Evolutionary conservation across 2,329 filamentous ascomycete species (phyloP), one percentile per base, ranked within the genome.

Genomic region (Colletotrichum tabaci): DNA sequence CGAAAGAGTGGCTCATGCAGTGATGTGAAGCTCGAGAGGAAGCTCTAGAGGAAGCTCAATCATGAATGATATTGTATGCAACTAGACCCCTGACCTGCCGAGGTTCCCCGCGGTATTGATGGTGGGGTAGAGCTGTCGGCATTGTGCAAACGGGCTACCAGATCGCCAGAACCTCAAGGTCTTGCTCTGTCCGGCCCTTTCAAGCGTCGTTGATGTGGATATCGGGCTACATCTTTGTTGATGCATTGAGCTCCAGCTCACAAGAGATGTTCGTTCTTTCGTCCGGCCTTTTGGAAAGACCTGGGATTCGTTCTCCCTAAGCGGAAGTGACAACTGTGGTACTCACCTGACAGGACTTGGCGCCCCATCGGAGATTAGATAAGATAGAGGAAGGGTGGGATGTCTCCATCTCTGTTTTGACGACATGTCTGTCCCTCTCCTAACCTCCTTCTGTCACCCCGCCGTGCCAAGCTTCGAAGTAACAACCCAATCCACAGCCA

Each of bases 61-160:
- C 26, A 21, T 55, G 23, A 49, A 30, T 49, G 58, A 21, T 9
- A 35, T 50, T 64, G 26, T n/a, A 72, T 72, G 23, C 38, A 15
- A 30, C 16, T 52, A 65, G 47, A 56, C 57, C n/a, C 49, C 66
- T 40, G 46, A 38, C 30, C 61, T 72, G 73, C 73, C 73, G 73
- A 74, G 73, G 73, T 74, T 68, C 73, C 73, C 71, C 71, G 71
- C 73, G 73, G 64, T 16, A 46, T 44, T n/a, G 56, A 30, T 60
- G 18, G 68, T 67, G 68, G 68, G 58, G 58, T 67, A 68, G 18
- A 42, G 26, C 23, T 58, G 58, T 55, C 69, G 40, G 66, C 30
- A 55, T 68, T 53, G 65, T 53, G 60, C 35, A 30, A 55, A 63
- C 49, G 65, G 60, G 66, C 42, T 49, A 60, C 47, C 53, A 50